These are phyloP conservation scores for Saccharomycopsis hybrid DNA, from an alignment of 1,139 yeast species.

Conservation along the genomic window DNA sequence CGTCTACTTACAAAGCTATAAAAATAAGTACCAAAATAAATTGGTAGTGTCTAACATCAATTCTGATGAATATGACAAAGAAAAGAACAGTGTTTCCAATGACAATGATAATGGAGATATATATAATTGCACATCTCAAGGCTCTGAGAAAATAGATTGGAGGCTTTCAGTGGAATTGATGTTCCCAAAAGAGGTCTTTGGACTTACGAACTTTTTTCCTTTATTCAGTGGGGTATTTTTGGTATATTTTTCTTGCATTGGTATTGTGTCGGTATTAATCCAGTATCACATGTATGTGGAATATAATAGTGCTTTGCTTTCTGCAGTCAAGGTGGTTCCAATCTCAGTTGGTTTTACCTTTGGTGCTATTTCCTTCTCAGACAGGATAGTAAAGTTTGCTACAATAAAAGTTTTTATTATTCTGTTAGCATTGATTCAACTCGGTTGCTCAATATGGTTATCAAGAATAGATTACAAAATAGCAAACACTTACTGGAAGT, in stretches of 20 bases:
- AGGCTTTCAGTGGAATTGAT: constrained; percentile 7
- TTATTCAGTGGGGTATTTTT: constrained; percentile 15
- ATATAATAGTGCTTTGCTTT: constrained; percentile 25
- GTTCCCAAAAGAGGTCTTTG: constrained; percentile 14
- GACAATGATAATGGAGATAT: background rate
- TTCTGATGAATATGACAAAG: background rate
- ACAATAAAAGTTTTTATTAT: constrained; percentile 21
- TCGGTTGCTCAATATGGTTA: constrained; percentile 23
- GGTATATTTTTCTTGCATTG: constrained; percentile 22
- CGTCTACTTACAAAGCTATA: constrained; percentile 10
- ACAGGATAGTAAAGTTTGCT: constrained; percentile 11
- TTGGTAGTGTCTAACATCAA: background rate
- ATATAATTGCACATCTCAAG: background rate
- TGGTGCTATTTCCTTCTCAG: constrained; percentile 23
- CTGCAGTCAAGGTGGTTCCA: constrained; percentile 29
- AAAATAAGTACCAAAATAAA: constrained; percentile 8
- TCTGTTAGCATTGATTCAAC: constrained; percentile 23
- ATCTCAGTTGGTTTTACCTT: constrained; percentile 24
- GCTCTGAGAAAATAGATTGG: constrained; percentile 8
- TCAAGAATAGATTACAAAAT: constrained; percentile 24
- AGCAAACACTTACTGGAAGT: constrained; percentile 28
- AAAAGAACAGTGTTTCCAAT: background rate
- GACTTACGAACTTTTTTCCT: constrained; percentile 9
- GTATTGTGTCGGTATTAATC: constrained; percentile 20
- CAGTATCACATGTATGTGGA: constrained; percentile 19